Base-by-base conservation (phyloP, 164 flowering plant genomes). In the Amborella trichopoda region DNA sequence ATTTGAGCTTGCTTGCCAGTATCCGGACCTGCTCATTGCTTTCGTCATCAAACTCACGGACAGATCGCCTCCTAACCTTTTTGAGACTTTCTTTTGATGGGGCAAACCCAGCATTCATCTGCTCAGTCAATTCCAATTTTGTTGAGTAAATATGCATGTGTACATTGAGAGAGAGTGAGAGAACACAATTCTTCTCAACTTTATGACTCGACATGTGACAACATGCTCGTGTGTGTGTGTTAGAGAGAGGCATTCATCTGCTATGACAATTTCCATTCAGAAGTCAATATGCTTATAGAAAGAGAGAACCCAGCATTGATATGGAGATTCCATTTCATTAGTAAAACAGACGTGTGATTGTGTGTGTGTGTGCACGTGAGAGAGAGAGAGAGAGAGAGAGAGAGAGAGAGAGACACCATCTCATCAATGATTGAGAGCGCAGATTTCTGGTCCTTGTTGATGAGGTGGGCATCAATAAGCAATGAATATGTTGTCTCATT, bases 381-480 rank as follows among this genome's bases (percentile, higher is more conserved):
- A 30, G 34, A 30, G 34, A 30, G 34, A 30, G 34, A 30, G 34
- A 30, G 34, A 30, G 34, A 30, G 34, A 30, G 34, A 30, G 34
- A 30, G 34, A 43, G 23, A 21, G 20, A 54, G 27, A 38, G 13
- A 30, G 20, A 60, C 75, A 91, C 99, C 99, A 87, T 81, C 19
- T 76, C 73, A 39, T 84, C 76, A 46, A 91, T 58, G 34, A 69
- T 69, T 6, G 90, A 50, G 23, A 84, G 57, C 48, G 96, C 96
- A 54, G 94, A 63, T 64, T 77, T 88, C 12, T 56, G 76, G 60
- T 88, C 95, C 44, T 76, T 68, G 69, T 75, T 72, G 59, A 75
- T 60, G 48, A 93, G 77, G 69, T 93, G 96, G 49, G 95, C 88
- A 67, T 84, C 88, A 46, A 79, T 74, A 45, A 93, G 95, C 71